A percentile compares a stretch with the other conserved stretches of the same genome.
phyloP scores from a whole-genome alignment of 2,329 filamentous ascomycete species.

The Fusarium temperatum region DNA sequence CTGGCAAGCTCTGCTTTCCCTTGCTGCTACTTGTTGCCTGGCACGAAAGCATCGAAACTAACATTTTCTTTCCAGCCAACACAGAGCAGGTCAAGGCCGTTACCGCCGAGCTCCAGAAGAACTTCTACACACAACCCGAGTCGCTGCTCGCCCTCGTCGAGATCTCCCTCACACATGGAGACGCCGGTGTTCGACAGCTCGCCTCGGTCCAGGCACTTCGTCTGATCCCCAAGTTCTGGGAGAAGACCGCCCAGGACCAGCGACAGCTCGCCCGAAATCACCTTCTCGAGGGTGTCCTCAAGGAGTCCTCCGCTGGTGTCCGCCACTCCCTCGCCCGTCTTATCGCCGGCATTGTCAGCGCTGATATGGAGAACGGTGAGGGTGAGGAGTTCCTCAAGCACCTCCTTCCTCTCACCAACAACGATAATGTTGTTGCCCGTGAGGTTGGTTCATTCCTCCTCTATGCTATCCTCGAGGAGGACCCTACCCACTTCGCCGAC shows the following conservation, averaged over 20 bases:
- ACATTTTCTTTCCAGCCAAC: conserved; percentile 68
- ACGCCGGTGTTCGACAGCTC: conserved; percentile 81
- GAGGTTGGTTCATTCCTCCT: conserved; percentile 94
- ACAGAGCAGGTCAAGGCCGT: conserved; percentile 90
- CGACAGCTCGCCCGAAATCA: conserved; percentile 83
- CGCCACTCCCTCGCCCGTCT: conserved; percentile 90
- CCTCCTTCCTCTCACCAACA: conserved; percentile 81
- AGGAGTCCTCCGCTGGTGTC: conserved; percentile 78
- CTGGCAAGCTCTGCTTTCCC: neutral
- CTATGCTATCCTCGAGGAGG: conserved; percentile 88
- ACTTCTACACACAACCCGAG: conserved; percentile 87
- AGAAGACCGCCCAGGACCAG: conserved; percentile 74
- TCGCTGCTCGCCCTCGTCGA: conserved; percentile 88
- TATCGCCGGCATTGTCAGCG: conserved; percentile 84
- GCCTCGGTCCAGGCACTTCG: conserved; percentile 90
- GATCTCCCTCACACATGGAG: conserved; percentile 81
- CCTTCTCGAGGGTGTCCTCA: conserved; percentile 83
- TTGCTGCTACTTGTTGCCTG: conserved; percentile 1
- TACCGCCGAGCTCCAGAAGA: conserved; percentile 89
- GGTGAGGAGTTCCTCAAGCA: conserved; percentile 84
- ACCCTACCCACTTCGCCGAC: conserved; percentile 84
- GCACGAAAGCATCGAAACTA: conserved; percentile 9
- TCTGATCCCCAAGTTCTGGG: conserved; percentile 88
- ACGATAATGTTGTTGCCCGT: conserved; percentile 77
- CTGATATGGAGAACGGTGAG: conserved; percentile 79